Conservation (phyloP, 495 filamentous ascomycete genomes). For the Aspergillus conjunctus region DNA sequence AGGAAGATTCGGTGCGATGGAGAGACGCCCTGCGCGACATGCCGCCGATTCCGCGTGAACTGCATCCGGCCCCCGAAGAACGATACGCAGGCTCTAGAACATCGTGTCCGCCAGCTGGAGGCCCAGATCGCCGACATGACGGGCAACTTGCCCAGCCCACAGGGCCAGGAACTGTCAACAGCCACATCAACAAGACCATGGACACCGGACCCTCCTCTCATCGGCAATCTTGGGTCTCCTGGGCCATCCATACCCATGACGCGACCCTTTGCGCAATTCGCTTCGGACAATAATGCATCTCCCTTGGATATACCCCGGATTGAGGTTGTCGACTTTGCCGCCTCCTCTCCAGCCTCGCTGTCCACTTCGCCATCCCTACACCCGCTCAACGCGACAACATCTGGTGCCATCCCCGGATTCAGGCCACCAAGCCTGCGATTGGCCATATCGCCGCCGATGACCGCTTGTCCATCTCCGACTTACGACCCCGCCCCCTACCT, state of each 20-base stretch:
- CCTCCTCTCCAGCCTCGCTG: constrained; percentile 6
- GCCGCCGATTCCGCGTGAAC: constrained; percentile 20
- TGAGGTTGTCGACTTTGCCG: constrained; percentile 20
- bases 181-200: neutral
- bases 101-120: constrained; percentile 22
- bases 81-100: constrained; percentile 21
- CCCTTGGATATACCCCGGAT: constrained; percentile 22
- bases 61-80: constrained; percentile 22
- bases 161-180: neutral
- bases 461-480: constrained; percentile 18
- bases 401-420: neutral
- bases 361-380: constrained; percentile 11
- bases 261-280: neutral
- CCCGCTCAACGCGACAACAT: neutral
- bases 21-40: constrained; percentile 25
- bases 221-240: constrained; percentile 10
- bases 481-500: constrained; percentile 6
- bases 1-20: constrained; percentile 28
- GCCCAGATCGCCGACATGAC: constrained; percentile 21
- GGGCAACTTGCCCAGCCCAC: constrained; percentile 1
- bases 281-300: neutral
- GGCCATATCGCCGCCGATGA: constrained; percentile 16
- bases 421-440: neutral
- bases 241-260: neutral
- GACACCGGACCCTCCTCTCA: constrained; percentile 1